phyloP scores from a whole-genome alignment of 1,284 basidiomycete genomes.

The Cryptococcus hybrid region DNA sequence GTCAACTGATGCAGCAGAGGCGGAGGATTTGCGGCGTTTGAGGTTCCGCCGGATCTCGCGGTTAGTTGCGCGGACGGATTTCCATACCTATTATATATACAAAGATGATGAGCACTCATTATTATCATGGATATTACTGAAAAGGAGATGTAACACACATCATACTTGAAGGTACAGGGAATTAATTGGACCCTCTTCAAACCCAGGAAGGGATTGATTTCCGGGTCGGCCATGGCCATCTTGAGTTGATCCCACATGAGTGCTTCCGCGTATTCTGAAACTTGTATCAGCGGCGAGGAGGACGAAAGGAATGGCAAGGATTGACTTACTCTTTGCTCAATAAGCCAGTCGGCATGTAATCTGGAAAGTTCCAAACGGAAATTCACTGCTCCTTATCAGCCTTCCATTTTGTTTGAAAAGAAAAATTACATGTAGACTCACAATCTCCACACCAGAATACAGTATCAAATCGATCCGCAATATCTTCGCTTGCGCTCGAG shows the following conservation, averaged over 20 bases:
- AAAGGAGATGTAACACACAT: constrained; percentile 21
- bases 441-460: constrained; percentile 56
- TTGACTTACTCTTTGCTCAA: constrained; percentile 49
- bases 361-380: constrained; percentile 56
- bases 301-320: background rate
- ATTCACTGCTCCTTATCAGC: constrained; percentile 38
- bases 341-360: constrained; percentile 57
- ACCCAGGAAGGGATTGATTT: constrained; percentile 49
- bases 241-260: constrained; percentile 57
- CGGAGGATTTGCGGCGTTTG: constrained; percentile 19
- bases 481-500: constrained; percentile 36
- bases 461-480: constrained; percentile 56
- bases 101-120: background rate
- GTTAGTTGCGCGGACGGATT: constrained; percentile 49
- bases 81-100: constrained; percentile 39
- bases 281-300: background rate
- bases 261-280: constrained; percentile 48
- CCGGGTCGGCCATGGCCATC: constrained; percentile 48
- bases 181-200: constrained; percentile 51
- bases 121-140: no score
- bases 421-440: constrained; percentile 18
- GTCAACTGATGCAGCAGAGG: constrained; percentile 9
- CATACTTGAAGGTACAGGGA: constrained; percentile 55
- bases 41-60: constrained; percentile 31
- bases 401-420: background rate